Evolutionary conservation across 2,329 filamentous ascomycete genomes (phyloP).

Genomic region (Pseudopyrenochaeta lycopersici): DNA sequence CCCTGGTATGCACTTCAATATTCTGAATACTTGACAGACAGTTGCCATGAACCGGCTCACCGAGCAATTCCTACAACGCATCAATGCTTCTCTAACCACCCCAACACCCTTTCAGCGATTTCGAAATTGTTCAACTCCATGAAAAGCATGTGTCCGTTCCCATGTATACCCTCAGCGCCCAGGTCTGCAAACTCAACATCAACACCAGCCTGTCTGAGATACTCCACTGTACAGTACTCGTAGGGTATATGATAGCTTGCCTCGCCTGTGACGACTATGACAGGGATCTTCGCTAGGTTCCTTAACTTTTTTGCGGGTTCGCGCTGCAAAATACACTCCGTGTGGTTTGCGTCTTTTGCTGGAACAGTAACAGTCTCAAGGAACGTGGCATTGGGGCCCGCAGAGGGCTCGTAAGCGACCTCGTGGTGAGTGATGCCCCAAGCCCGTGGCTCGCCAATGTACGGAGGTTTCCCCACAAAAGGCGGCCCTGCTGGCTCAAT

Average conservation of each 20-base stretch:
- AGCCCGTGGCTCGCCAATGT: background rate
- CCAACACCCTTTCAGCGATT: background rate
- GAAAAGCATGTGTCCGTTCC: conserved; percentile 55
- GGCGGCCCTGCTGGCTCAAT: conserved; percentile 65
- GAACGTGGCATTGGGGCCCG: conserved; percentile 26
- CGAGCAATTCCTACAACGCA: too few species aligned
- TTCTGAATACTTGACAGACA: too few species aligned
- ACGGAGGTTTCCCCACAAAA: conserved; percentile 25
- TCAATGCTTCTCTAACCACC: conserved; percentile 6
- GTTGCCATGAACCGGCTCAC: too few species aligned
- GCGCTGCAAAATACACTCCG: conserved; percentile 52
- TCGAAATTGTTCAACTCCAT: conserved; percentile 44
- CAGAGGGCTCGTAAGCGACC: conserved; percentile 45
- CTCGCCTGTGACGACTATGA: conserved; percentile 62
- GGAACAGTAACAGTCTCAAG: conserved; percentile 32
- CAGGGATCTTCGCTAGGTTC: conserved; percentile 59
- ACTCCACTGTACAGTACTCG: conserved; percentile 64
- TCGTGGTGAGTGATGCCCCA: conserved; percentile 47
- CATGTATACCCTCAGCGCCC: conserved; percentile 70
- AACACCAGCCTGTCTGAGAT: conserved; percentile 57
- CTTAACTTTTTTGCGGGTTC: conserved; percentile 55
- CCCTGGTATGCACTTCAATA: too few species aligned
- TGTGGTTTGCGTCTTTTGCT: conserved; percentile 31
- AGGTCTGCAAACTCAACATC: conserved; percentile 34
- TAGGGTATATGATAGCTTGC: conserved; percentile 64